Evolutionary conservation across 1,284 basidiomycete species (phyloP).

Genomic region (Anthracocystis walkeri): DNA sequence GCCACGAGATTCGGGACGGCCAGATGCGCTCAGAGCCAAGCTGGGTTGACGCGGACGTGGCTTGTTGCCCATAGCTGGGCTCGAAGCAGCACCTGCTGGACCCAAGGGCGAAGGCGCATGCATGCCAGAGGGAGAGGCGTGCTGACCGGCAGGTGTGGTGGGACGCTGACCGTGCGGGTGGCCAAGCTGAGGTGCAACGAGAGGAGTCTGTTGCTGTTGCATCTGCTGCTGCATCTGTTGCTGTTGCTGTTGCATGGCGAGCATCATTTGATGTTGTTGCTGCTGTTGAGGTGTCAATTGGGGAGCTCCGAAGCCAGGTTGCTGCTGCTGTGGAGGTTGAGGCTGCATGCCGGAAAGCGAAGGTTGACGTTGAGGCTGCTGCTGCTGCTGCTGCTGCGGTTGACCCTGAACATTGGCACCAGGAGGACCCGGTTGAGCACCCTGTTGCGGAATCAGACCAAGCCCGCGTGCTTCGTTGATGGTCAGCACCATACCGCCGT

Average conservation of each 20-base stretch:
- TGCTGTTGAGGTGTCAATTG: conserved; percentile 23
- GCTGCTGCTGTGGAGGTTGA: conserved; percentile 17
- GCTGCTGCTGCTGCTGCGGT: conserved; percentile 23
- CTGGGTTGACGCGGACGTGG: conserved; percentile 45
- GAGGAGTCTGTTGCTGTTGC: conserved; percentile 37
- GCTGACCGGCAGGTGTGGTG: conserved; percentile 38
- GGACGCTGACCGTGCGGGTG: conserved; percentile 47
- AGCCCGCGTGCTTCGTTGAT: conserved; percentile 62
- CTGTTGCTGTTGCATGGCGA: conserved; percentile 43
- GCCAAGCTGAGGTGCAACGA: conserved; percentile 35
- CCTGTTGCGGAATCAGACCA: conserved; percentile 57
- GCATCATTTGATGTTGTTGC: conserved; percentile 35
- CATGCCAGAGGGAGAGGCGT: conserved; percentile 46
- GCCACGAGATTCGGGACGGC: conserved; percentile 43
- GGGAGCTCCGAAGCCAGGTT: conserved; percentile 18
- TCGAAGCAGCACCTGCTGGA: conserved; percentile 32
- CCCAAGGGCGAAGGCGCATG: conserved; percentile 50
- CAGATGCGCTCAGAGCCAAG: conserved; percentile 31
- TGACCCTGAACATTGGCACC: conserved; percentile 13
- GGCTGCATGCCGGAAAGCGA: conserved; percentile 12
- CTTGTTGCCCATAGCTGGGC: conserved; percentile 41
- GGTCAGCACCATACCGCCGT: conserved; percentile 62
- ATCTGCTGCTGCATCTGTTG: conserved; percentile 34
- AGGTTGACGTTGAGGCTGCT: conserved; percentile 18
- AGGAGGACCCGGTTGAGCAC: conserved; percentile 18